Base-by-base conservation (phyloP, 2,329 filamentous ascomycete species). In the Alternaria sp. region DNA sequence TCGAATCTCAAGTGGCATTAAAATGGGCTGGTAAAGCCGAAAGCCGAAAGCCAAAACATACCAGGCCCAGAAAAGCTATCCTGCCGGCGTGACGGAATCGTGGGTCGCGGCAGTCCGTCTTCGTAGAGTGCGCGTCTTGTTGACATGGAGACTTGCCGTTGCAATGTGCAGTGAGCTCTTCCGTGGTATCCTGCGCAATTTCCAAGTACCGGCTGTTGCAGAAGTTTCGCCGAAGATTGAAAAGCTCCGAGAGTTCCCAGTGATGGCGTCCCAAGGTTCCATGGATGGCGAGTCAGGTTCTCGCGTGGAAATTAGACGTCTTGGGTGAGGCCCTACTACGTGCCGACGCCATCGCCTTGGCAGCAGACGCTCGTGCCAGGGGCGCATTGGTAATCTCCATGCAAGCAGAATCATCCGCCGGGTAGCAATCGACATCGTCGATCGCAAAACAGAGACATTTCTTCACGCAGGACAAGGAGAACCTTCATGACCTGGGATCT, bases 31-130 rank as follows among this genome's bases (percentile, higher is more conserved):
- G 60, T 49, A 36, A 56, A 41, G 48, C 63, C 60, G 51, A 36
- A 56, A 41, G 48, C 63, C 60, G 51, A 58, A 51, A 55, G 60
- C 41, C 42, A 46, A 59, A 45, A 55, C 55, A 36, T 26, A 54
- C 68, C 62, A 65, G 56, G 37, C 56, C 68, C 40, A 60, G 66
- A 67, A 23, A 26, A 64, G 65, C 37, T 44, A 51, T 62, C 44
- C 49, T 34, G 50, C 66, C 67, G 61, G 56, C 44, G 28, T 40
- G 51, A 45, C 52, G 46, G 58, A 39, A 37, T 56, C 17, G 52
- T 36, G 52, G 29, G 50, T 49, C 50, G 50, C 37, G 42, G 28
- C 37, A 36, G 28, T 29, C 50, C 11, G 33, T n/a, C 39, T 50
- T 42, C 23, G 37, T 50, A 23, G 26, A 31, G 26, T 36, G 51